These are phyloP conservation scores for Orychophragmus violaceus DNA, from an alignment of 345 rosid genomes.

Conservation along the genomic window DNA sequence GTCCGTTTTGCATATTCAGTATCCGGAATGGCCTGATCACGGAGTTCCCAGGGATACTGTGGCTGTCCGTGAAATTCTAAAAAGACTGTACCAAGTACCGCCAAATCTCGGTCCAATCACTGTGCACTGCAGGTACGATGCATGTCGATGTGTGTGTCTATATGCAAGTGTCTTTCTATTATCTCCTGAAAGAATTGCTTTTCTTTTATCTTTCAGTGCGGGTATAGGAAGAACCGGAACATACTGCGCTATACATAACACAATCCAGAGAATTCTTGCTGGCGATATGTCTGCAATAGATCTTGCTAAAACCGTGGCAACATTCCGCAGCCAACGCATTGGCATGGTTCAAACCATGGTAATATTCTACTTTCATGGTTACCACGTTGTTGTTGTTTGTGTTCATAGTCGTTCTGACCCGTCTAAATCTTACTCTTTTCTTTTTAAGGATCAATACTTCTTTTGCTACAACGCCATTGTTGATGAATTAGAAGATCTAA, in stretches of 20 bases:
- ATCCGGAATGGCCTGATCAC: conserved; percentile 97
- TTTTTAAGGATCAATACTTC: conserved; percentile 59
- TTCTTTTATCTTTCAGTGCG: conserved; percentile 58
- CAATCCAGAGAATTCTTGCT: conserved; percentile 78
- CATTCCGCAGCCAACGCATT: conserved; percentile 71
- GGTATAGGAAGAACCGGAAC: conserved; percentile 98
- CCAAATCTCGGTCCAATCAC: conserved; percentile 72
- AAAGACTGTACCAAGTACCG: conserved; percentile 47
- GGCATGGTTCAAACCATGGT: conserved; percentile 98
- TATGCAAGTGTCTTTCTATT: conserved; percentile 15
- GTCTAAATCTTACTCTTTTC: background rate
- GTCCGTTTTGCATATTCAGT: conserved; percentile 77
- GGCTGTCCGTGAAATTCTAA: conserved; percentile 77
- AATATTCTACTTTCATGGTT: conserved; percentile 18
- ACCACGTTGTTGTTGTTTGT: background rate
- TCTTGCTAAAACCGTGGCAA: conserved; percentile 54
- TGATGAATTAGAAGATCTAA: conserved; percentile 65
- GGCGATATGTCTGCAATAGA: conserved; percentile 88
- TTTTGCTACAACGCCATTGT: conserved; percentile 71
- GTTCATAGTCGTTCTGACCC: background rate
- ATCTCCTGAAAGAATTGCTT: conserved; percentile 17
- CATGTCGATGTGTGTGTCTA: conserved; percentile 5
- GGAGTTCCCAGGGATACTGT: conserved; percentile 79
- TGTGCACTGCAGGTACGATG: conserved; percentile 91
- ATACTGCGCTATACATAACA: conserved; percentile 85